Evolutionary conservation across 2,329 filamentous ascomycete species (phyloP), one percentile per base, ranked within the genome.

Genomic region (Beauveria scarabaeidicola): DNA sequence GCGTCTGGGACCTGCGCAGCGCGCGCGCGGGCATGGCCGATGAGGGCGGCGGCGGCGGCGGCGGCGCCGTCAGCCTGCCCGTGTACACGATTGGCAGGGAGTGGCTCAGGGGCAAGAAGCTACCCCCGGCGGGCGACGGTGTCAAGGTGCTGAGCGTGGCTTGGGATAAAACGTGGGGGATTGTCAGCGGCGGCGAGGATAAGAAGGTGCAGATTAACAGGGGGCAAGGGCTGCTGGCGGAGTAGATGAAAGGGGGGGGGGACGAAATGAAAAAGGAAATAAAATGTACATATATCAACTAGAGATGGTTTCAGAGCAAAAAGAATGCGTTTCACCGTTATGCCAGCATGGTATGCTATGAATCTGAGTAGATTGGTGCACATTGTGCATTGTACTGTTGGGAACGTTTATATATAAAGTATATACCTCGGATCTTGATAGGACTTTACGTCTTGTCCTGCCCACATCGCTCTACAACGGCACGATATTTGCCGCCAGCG

Each of bases 131-230:
- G 8, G 92, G 92, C 2, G 90, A 94, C 61, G 91, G 91, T 25
- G 84, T 87, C 63, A 97, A 97, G 81, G 91, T 99, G 52, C 90
- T 97, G 72, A 83, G 85, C 38, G 89, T 97, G 5, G 82, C 80
- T 61, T 99, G 94, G 94, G 90, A 97, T 73, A 78, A 81, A 70
- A 83, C 85, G 7, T 85, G 95, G 69, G 95, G 94, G 1, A 93
- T 99, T 70, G 88, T 97, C 48, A 95, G 90, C 68, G 91, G 80
- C 47, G 91, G 93, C 17, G 92, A 97, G 80, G 94, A 99, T 70
- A 96, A 94, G 77, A 86, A 84, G 77, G 86, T 99, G 67, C 94
- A 99, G 78, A 85, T 99, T 62, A 97, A 99, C 73, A 81, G 82
- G 65, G 86, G 85, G 19, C 79, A 82, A 63, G 81, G 78, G 60